Percentiles rank a stretch among this genome's conserved stretches.
Evolutionary conservation across 352 stramenopile genomes (phyloP).

Genomic region (Phytophthora megakarya): DNA sequence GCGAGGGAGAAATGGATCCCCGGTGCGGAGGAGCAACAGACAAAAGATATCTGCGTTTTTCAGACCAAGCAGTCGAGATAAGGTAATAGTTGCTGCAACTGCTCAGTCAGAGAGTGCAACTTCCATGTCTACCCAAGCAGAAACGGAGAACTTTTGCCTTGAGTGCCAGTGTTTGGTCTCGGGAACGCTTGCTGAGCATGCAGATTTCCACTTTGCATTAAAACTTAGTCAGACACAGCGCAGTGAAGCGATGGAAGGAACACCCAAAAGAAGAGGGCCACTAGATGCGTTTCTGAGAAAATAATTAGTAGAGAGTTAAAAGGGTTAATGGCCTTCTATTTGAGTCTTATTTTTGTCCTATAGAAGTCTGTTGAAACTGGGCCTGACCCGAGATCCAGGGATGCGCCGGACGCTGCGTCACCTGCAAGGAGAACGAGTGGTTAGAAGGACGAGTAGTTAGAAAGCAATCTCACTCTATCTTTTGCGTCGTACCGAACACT

Average conservation of each 20-base stretch:
- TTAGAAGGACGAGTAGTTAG: too few relatives aligned
- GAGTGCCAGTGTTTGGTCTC: slow-evolving; percentile 41
- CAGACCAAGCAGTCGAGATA: slow-evolving; percentile 3
- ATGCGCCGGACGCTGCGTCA: too few relatives aligned
- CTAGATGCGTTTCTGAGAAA: slow-evolving; percentile 54
- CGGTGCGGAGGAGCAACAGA: slow-evolving; percentile 30
- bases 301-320: slow-evolving; percentile 10
- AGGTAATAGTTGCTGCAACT: background rate
- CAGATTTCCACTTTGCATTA: slow-evolving; percentile 65
- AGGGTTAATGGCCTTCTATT: too few relatives aligned
- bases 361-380: too few relatives aligned
- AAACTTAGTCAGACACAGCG: slow-evolving; percentile 42
- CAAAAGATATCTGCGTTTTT: slow-evolving; percentile 75
- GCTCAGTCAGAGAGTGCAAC: slow-evolving; percentile 2
- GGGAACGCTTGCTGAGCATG: slow-evolving; percentile 50
- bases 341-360: too few relatives aligned
- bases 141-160: slow-evolving; percentile 40
- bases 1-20: slow-evolving; percentile 15
- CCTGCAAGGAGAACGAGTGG: too few relatives aligned
- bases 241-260: slow-evolving; percentile 17
- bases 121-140: slow-evolving; percentile 26
- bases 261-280: slow-evolving; percentile 35
- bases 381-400: too few relatives aligned
- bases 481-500: too few relatives aligned
- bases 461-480: too few relatives aligned